Evolutionary conservation across 176 grass and related monocot genomes (phyloP), one percentile per base, ranked within the genome.

Genomic region (Dactylis glomerata): DNA sequence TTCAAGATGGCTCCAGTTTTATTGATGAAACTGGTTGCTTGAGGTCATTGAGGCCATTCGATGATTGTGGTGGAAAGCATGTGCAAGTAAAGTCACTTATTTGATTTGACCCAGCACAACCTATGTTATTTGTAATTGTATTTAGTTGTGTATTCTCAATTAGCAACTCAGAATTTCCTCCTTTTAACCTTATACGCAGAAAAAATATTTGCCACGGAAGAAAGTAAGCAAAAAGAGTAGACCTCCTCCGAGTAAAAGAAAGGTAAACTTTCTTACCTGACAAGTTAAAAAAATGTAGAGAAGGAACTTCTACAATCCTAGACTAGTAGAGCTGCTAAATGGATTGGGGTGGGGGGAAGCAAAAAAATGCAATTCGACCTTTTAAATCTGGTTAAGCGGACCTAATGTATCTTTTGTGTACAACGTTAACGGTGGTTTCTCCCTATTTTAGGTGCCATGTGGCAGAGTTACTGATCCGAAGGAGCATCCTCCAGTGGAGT

Each of bases 21-120:
- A 81, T 93, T 79, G 90, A 85, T 68, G 84, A 91, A 85, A 88
- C 64, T 92, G 84, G 76, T 89, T 79, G 68, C 81, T 89, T 93
- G 84, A 83, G 83, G 45, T 88, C 83, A 58, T 88, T 92, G 84
- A 94, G 81, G 68, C 89, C 80, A 46, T 81, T 68, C 61, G 72
- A 75, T 69, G 88, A 80, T 79, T 88, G 23, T 56, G 81, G 52
- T 11, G 65, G 85, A 79, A 93, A 85, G 49, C 80, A 16, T 33
- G 81, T 49, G 68, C 80, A 84, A 79, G 73, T 93, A 87, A 90
- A 64, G 85, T 79, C 9, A 5, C 77, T 72, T 87, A 44, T 46
- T 84, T 90, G 10, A 41, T 83, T 58, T 81, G 13, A 44, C 66
- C 62, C 76, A 34, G 30, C 86, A 55, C 42, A 59, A 3, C 42